A percentile compares a stretch with the other conserved stretches of the same genome.
Evolutionary conservation across 768 basidiomycete species (phyloP).

Genomic region (Tylopilus intermedius): DNA sequence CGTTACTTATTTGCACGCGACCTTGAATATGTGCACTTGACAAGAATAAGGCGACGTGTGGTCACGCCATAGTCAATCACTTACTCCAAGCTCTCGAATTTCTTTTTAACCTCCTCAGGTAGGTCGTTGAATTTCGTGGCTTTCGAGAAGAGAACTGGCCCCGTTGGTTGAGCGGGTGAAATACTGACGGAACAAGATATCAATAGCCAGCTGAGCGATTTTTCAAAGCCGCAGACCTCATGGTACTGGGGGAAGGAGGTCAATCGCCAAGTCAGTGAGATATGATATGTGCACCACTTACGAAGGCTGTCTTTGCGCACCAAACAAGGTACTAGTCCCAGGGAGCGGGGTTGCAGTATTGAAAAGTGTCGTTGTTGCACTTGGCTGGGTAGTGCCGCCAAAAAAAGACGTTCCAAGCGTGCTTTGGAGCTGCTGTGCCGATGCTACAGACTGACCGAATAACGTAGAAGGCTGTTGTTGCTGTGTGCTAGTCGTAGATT

Average conservation of each 20-base stretch:
- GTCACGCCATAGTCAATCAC: constrained; percentile 15
- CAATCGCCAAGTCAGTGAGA: neutral
- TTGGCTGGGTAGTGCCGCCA: constrained; percentile 14
- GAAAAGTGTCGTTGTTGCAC: constrained; percentile 14
- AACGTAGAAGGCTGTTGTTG: constrained; percentile 33
- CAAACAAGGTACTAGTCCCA: constrained; percentile 18
- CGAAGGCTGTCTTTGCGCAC: constrained; percentile 31
- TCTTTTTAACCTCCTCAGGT: constrained; percentile 60
- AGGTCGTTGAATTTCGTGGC: constrained; percentile 81
- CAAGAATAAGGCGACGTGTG: constrained; percentile 6
- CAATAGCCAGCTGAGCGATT: neutral
- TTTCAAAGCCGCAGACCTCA: constrained; percentile 22
- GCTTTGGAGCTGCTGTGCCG: constrained; percentile 19
- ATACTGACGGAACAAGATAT: constrained; percentile 15
- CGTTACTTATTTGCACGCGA: constrained; percentile 74
- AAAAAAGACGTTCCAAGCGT: constrained; percentile 34
- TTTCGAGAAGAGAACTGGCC: constrained; percentile 34
- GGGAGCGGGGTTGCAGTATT: constrained; percentile 20
- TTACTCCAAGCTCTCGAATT: constrained; percentile 69
- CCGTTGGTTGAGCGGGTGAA: constrained; percentile 28
- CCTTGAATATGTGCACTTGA: constrained; percentile 67
- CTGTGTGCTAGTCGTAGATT: constrained; percentile 31
- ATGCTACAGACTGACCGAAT: constrained; percentile 34
- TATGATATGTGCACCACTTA: constrained; percentile 8
- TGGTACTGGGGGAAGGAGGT: constrained; percentile 10